Base-by-base conservation (phyloP, 352 stramenopile species). In the Globisporangium sylvaticum region DNA sequence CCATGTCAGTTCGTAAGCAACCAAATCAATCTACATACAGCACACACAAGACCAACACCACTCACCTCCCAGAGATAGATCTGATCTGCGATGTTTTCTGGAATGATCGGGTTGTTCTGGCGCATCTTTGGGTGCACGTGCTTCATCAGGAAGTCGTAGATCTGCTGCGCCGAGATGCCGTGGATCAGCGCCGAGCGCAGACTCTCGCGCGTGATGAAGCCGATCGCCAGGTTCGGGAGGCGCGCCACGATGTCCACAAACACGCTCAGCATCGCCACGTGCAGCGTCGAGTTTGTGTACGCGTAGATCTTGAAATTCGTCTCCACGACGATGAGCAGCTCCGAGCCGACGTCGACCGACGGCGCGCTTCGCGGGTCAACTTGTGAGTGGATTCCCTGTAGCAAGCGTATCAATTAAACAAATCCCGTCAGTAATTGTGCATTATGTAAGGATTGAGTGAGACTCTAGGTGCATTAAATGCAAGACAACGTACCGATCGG, bases 261-360 rank as follows among this genome's bases (percentile, higher is more conserved):
- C 53, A 97, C 88, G 64, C 79, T 93, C 53, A 97, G 80, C 90
- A 97, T 97, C n/a, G 89, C 91, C 39, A 97, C 82, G 70, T 97
- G 91, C 59, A 97, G 78, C 22, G 89, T 92, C 27, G 89, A 97
- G 34, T 78, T 72, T 22, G 91, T 96, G 79, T 97, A 97, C 9
- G 88, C 88, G 69, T 97, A 95, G 8, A 97, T 73, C 74, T 97
- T 95, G 70, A 97, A 97, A 67, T 97, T 97, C 32, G 91, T 97
- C 74, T 97, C 90, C 31, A 97, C 90, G 29, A 97, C 88, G 48
- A 97, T 81, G 15, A 79, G 71, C 52, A 87, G 62, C 34, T 83
- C 70, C 20, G 77, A 79, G 15, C 69, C 75, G 31, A 81, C 69
- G 32, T 84, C 77, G 1, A 74, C 37, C 0, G 66, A 68, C 18